Percentiles rank a stretch among this genome's conserved stretches.
Evolutionary conservation across 352 stramenopile genomes (phyloP).

Genomic region (Globisporangium cystogenes): DNA sequence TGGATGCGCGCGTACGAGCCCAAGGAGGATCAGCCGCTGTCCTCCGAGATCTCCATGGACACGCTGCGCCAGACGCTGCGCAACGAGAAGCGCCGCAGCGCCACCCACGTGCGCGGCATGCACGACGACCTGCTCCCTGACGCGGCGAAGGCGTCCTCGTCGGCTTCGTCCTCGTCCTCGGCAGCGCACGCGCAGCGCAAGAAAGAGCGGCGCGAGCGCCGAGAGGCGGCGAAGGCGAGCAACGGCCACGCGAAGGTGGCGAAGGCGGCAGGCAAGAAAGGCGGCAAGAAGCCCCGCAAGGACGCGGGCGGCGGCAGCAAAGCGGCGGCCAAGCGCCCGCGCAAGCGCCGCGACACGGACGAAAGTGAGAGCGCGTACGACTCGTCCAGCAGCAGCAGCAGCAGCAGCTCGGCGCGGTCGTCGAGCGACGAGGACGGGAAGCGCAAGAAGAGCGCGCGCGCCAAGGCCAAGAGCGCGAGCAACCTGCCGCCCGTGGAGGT

Average conservation of each 20-base stretch:
- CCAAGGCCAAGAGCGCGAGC: conserved; percentile 23
- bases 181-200: conserved; percentile 11
- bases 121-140: conserved; percentile 33
- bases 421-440: conserved; percentile 20
- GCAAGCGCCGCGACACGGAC: conserved; percentile 14
- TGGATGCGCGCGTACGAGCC: conserved; percentile 70
- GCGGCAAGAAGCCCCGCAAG: conserved; percentile 9
- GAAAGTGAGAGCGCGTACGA: conserved; percentile 25
- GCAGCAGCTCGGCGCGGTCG: not conserved
- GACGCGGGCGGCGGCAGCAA: conserved; percentile 7
- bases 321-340: conserved; percentile 1
- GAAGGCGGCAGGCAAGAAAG: conserved; percentile 6
- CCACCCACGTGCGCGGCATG: conserved; percentile 30
- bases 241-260: conserved; percentile 15
- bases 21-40: conserved; percentile 42
- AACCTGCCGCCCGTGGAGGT: conserved; percentile 57
- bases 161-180: not conserved
- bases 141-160: not conserved
- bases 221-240: not conserved
- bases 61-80: conserved; percentile 35
- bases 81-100: conserved; percentile 43
- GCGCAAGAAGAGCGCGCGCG: conserved; percentile 9
- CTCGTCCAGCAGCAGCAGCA: conserved; percentile 14
- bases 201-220: conserved; percentile 18
- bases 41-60: conserved; percentile 52